Evolutionary conservation across 805 yeast genomes (phyloP), one percentile per base, ranked within the genome.

Genomic region (Maudiozyma pseudohumilis): DNA sequence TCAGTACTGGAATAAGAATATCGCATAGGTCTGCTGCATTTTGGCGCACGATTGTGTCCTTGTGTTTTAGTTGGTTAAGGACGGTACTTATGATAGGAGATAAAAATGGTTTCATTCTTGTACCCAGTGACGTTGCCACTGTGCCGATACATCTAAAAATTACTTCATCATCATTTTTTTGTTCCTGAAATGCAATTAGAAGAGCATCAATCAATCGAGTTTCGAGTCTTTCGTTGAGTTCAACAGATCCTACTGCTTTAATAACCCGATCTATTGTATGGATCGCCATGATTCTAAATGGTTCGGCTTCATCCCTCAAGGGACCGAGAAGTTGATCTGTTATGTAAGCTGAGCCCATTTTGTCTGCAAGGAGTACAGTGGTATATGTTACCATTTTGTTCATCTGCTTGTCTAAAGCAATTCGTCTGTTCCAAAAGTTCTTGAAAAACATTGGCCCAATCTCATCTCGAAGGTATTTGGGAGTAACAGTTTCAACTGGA

Each of bases 251-350:
- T 67, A 45, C 6, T 59, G 44, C 3, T 60, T 49, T 1, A 15
- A 81, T 64, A 23, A 81, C 71, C 47, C 68, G 74, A 45, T 74
- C 70, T 2, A 80, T 64, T 0, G 94, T 70, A 38, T 78, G 87
- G 6, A 82, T 74, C 0, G 86, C 77, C 94, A 89, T 80, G 41
- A 65, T 68, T 40, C 96, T 66, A 41, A 80, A 76, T 1, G 80
- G 75, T 52, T 86, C 95, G 6, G 92, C 77, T 39, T 80, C 87
- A 57, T 89, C 96, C 49, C 82, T 82, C 40, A 94, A 61, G 2
- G 69, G 73, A 2, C 59, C 59, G 2, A 83, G 61, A 15, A 85
- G 56, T 7, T 68, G 60, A 19, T 75, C 81, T 12, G 87, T 60
- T 11, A 83, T 66, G 26, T 63, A 71, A 2, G 76, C 59, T 16